Evolutionary conservation across 129 eudicot genomes (phyloP), one percentile per base, ranked within the genome.

Genomic region (Scalesia atractyloides): DNA sequence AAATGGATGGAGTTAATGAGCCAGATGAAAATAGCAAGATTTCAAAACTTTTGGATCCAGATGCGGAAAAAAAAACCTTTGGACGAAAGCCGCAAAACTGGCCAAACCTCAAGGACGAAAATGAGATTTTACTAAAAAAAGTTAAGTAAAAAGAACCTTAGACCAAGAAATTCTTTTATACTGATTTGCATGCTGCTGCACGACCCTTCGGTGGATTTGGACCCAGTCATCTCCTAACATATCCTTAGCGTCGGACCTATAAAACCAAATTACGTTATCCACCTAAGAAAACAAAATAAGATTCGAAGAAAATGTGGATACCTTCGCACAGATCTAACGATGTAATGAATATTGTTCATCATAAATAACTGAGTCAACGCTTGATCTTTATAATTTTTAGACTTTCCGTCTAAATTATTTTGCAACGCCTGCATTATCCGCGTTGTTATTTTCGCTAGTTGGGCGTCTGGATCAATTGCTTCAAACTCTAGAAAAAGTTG

Each of bases 141-240:
- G 11, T 33, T 18, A 51, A 68, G 67, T 43, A 41, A 34, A 83
- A 22, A 48, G 74, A 73, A 92, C 98, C 98, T 93, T 93, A 17
- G 98, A 87, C 98, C 98, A 89, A 52, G 89, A 88, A 39, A 89
- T 76, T 80, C 98, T 86, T 80, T 93, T 93, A 79, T 93, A 93
- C 70, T 93, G 96, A 75, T 87, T 89, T 12, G 98, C 98, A 82
- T 87, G 95, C 63, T 90, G 96, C 76, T 93, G 98, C 75, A 93
- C 98, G 49, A 89, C 81, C 77, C 98, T 79, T 73, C 98, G 85
- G 54, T 93, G 98, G 79, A 88, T 87, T 56, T 93, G 97, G 46
- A 93, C 98, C 98, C 98, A 87, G 72, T 93, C 98, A 79, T 89
- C 96, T 11, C 98, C 98, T 63, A 93, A 63, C 68, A 90, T 68